Evolutionary conservation across 441 rosid species (phyloP), one percentile per base, ranked within the genome.

Genomic region (Syzygium syzygioides): DNA sequence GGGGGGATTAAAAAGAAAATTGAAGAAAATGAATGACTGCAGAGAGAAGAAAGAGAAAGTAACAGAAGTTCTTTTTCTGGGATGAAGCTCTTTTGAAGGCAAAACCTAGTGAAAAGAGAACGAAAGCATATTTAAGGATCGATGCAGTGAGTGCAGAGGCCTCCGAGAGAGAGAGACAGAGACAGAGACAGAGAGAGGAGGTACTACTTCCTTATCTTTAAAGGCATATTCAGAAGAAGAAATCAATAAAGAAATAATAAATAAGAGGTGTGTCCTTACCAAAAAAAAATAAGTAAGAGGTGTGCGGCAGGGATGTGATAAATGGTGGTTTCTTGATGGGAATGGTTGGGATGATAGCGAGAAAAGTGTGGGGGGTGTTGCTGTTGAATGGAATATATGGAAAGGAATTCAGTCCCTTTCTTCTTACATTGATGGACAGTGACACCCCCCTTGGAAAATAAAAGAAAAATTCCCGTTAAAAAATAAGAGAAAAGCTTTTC

Each of bases 41-140:
- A 88, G 89, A 91, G 91, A 91, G 92, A 90, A 91, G 92, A 92
- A 85, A 91, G 88, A 90, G 89, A 91, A 90, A 90, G 88, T 91
- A 90, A 89, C 83, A 37, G 37, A 25, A 71, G 52, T 89, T 90
- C 45, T 86, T 60, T 62, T 85, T 37, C 92, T 89, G 94, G 94
- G 93, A 91, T 90, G 91, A 90, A 92, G 92, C 91, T 71, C 83
- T 41, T 90, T 93, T 91, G 85, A 93, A 93, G 88, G 79, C 88
- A 92, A 93, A 94, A 92, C 94, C 90, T 89, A 68, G 91, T 89
- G 90, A 93, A 93, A 93, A 90, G 90, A 93, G 94, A 85, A 93
- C 93, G 76, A 87, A 87, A 57, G 64, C 15, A 92, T 83, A 91
- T 93, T 91, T 93, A 94, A 90, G 92, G 91, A 91, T 64, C 86